A percentile compares a stretch with the other conserved stretches of the same genome.
Evolutionary conservation across 2,329 filamentous ascomycete species (phyloP).

Genomic region (Fusarium neocosmosporiellum): DNA sequence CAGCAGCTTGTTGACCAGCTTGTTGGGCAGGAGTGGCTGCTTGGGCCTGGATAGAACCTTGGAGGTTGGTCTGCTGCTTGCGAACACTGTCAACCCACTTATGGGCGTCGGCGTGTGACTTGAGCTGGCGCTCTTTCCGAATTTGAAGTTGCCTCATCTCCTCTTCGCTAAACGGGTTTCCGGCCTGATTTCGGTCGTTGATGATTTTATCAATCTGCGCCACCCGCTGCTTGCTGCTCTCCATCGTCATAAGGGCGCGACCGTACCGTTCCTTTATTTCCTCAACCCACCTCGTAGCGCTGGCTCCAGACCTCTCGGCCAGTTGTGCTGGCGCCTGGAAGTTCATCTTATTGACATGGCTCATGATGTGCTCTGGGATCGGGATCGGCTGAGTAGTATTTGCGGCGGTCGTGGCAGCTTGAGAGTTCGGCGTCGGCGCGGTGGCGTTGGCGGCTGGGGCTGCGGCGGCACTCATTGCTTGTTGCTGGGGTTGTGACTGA

Average conservation of each 20-base stretch:
- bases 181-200: conserved; percentile 56
- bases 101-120: conserved; percentile 59
- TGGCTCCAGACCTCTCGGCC: conserved; percentile 54
- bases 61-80: conserved; percentile 55
- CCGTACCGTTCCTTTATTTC: conserved; percentile 61
- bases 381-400: conserved; percentile 41
- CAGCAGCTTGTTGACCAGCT: conserved; percentile 18
- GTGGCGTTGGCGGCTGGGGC: conserved; percentile 19
- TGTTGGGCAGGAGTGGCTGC: conserved; percentile 39
- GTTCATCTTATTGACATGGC: conserved; percentile 60
- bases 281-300: conserved; percentile 61
- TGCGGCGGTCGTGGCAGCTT: conserved; percentile 35
- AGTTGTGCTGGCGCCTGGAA: conserved; percentile 59
- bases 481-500: conserved; percentile 37
- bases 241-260: conserved; percentile 62
- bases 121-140: conserved; percentile 57
- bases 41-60: conserved; percentile 42
- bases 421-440: conserved; percentile 35
- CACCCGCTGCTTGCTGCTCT: conserved; percentile 55
- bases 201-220: conserved; percentile 55
- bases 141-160: conserved; percentile 59
- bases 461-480: conserved; percentile 13
- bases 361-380: conserved; percentile 57
- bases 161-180: conserved; percentile 58
- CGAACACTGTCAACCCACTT: conserved; percentile 61